These are phyloP conservation scores for Candida pseudoviswanathii DNA, from an alignment of 1,139 yeast species.

Conservation along the genomic window DNA sequence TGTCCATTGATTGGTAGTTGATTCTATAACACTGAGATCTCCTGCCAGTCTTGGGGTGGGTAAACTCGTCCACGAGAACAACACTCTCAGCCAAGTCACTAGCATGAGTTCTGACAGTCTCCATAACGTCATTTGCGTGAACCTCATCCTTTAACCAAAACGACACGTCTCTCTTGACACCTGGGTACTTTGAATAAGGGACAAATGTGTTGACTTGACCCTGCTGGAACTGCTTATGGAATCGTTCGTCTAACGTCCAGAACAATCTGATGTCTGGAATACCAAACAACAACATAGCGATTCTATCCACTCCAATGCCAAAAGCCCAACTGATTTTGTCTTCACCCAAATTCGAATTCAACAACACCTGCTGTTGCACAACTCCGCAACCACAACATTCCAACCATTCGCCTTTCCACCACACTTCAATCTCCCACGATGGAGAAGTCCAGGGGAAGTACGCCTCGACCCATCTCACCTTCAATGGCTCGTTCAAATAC, in stretches of 20 bases:
- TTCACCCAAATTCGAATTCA: conserved; percentile 66
- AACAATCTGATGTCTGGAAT: conserved; percentile 93
- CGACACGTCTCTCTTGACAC: conserved; percentile 82
- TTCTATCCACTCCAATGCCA: conserved; percentile 93
- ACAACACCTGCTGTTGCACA: conserved; percentile 75
- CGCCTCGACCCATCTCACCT: conserved; percentile 93
- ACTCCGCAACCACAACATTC: conserved; percentile 98
- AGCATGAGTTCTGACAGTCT: conserved; percentile 79
- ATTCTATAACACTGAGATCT: conserved; percentile 86
- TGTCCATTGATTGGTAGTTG: conserved; percentile 94
- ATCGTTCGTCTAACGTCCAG: conserved; percentile 87
- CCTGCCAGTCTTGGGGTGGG: conserved; percentile 78
- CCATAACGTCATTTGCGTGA: conserved; percentile 93
- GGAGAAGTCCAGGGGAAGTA: conserved; percentile 99
- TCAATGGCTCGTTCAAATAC: conserved; percentile 72
- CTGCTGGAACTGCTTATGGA: conserved; percentile 66
- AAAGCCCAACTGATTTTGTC: conserved; percentile 92
- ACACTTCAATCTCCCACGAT: conserved; percentile 96
- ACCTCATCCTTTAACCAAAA: conserved; percentile 70
- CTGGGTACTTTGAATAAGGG: conserved; percentile 92
- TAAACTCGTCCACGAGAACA: conserved; percentile 74
- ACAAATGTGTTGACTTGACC: conserved; percentile 72
- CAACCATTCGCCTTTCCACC: conserved; percentile 99
- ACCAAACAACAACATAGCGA: conserved; percentile 93
- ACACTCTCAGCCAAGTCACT: conserved; percentile 92